Evolutionary conservation across 805 yeast genomes (phyloP).

Genomic region (Metschnikowia proteae): DNA sequence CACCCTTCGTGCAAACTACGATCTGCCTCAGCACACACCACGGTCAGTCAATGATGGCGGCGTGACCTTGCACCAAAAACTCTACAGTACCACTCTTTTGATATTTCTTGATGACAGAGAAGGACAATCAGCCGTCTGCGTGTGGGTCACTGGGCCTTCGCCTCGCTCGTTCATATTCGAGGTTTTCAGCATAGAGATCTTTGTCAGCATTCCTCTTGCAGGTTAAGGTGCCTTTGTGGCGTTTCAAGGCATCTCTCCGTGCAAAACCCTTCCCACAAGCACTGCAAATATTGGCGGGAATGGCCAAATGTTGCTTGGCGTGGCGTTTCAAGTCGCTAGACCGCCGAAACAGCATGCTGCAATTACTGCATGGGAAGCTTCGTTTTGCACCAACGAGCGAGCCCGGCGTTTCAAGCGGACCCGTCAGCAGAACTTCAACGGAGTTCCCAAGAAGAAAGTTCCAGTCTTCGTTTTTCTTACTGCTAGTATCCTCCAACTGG

Average conservation of each 20-base stretch:
- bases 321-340: slow-evolving; percentile 71
- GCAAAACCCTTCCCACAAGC: slow-evolving; percentile 82
- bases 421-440: slow-evolving; percentile 4
- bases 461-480: slow-evolving; percentile 29
- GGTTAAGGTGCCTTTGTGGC: slow-evolving; percentile 71
- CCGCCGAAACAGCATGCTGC: slow-evolving; percentile 61
- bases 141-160: neutral
- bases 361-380: slow-evolving; percentile 55
- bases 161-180: slow-evolving; percentile 17
- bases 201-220: slow-evolving; percentile 69
- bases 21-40: no score
- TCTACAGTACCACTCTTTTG: neutral
- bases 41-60: no score
- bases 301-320: slow-evolving; percentile 67
- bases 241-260: slow-evolving; percentile 73
- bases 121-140: neutral
- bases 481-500: neutral
- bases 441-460: slow-evolving; percentile 24
- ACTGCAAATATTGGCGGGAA: slow-evolving; percentile 72
- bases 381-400: slow-evolving; percentile 15
- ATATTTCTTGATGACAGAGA: neutral
- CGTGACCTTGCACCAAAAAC: neutral
- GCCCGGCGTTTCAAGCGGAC: neutral
- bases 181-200: slow-evolving; percentile 33
- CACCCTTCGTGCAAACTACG: no score